These are phyloP conservation scores for Pestalotiopsis sp. DNA, from an alignment of 2,329 filamentous ascomycete species.

Conservation along the genomic window DNA sequence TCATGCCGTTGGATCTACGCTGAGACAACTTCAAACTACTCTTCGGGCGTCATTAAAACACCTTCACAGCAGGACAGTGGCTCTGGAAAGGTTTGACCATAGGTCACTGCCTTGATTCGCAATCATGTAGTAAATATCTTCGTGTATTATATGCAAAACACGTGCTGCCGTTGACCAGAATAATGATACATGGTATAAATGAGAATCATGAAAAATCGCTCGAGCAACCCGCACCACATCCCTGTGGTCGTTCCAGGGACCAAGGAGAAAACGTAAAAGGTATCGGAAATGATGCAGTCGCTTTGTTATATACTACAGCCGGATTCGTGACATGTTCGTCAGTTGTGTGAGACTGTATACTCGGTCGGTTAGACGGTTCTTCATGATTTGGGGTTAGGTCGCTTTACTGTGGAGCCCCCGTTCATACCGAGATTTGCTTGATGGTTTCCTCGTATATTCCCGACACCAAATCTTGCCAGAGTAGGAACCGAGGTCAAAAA, in stretches of 20 bases:
- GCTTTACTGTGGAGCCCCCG: neutral
- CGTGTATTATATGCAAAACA: neutral
- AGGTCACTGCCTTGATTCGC: neutral
- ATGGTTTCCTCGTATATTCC: neutral
- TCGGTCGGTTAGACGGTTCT: neutral
- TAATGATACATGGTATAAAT: constrained; percentile 1
- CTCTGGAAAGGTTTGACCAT: neutral
- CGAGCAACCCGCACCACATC: neutral
- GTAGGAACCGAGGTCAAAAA: neutral
- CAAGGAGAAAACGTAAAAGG: neutral
- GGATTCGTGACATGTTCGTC: too few species aligned
- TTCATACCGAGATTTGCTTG: neutral
- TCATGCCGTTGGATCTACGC: constrained; percentile 22
- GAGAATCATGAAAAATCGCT: neutral
- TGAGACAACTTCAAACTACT: too few species aligned
- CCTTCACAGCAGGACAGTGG: too few species aligned
- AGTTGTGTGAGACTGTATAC: neutral
- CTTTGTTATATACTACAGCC: neutral
- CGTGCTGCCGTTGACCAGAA: neutral
- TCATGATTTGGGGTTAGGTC: neutral
- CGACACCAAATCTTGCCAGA: neutral
- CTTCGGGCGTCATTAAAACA: too few species aligned
- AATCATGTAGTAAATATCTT: neutral
- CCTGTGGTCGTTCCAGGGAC: neutral
- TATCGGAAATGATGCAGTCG: neutral